phyloP scores from a whole-genome alignment of 371 early-diverging fungal genomes.

The Polyrhizophydium stewartii region DNA sequence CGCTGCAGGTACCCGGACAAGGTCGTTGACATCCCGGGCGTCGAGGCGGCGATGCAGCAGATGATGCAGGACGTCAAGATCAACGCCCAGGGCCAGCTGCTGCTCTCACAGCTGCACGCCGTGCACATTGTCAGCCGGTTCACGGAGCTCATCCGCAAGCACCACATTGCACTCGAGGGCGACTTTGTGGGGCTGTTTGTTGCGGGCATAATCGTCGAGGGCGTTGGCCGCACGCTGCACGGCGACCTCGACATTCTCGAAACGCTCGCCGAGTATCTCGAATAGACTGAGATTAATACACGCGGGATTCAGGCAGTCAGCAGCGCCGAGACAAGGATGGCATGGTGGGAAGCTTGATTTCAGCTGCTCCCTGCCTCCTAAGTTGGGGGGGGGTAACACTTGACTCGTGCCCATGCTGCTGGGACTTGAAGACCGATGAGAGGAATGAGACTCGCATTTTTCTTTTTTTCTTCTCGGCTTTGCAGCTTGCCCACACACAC shows the following conservation, averaged over 20 bases:
- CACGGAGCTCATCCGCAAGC: slow-evolving; percentile 74
- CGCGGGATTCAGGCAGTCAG: too few relatives aligned
- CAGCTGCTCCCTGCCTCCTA: too few relatives aligned
- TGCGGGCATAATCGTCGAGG: slow-evolving; percentile 84
- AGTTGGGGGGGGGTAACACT: too few relatives aligned
- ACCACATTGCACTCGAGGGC: slow-evolving; percentile 87
- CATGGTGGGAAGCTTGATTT: too few relatives aligned
- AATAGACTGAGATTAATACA: too few relatives aligned
- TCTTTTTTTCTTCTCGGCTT: too few relatives aligned
- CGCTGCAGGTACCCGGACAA: slow-evolving; percentile 69
- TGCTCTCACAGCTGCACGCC: slow-evolving; percentile 72
- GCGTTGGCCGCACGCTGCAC: slow-evolving; percentile 83
- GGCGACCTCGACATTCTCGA: slow-evolving; percentile 83
- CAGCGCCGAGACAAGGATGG: too few relatives aligned
- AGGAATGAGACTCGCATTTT: too few relatives aligned
- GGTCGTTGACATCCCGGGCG: slow-evolving; percentile 70
- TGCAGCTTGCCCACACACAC: too few relatives aligned
- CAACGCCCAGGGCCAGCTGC: slow-evolving; percentile 38
- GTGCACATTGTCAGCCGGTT: slow-evolving; percentile 69
- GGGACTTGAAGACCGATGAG: too few relatives aligned
- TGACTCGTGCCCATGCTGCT: too few relatives aligned
- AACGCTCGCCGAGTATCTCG: neutral
- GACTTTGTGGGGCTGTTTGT: slow-evolving; percentile 89
- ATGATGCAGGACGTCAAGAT: slow-evolving; percentile 45
- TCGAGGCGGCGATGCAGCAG: slow-evolving; percentile 70